Evolutionary conservation across 306 rosid genomes (phyloP), one percentile per base, ranked within the genome.

Genomic region (Fragaria vesca): DNA sequence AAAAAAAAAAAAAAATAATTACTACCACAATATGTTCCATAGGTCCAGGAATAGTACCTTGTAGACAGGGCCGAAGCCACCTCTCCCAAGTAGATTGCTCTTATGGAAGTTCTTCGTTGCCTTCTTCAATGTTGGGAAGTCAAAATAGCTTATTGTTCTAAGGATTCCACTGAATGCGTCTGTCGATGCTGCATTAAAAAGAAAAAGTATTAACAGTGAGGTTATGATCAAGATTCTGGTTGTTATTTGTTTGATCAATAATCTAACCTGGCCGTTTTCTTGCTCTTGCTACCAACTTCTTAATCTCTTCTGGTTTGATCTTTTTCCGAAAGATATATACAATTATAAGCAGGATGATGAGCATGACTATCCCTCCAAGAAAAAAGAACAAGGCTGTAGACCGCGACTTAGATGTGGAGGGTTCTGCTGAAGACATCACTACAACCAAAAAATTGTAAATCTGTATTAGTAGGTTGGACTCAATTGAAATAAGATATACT

Each of bases 51-150:
- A 55, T 74, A 75, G 80, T 88, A 94, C 98, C 98, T 79, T 87
- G 85, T 89, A 92, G 71, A 94, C 97, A 71, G 96, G 97, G 20
- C 98, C 98, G 81, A 94, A 94, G 85, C 98, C 98, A 81, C 98
- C 98, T 81, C 83, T 89, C 81, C 98, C 98, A 47, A 94, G 96
- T 77, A 92, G 87, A 86, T 90, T 83, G 66, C n/a, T 13, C 1
- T 79, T 85, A 66, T 90, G 83, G 69, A 94, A 94, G 75, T 88
- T 89, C 82, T 76, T 87, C 77, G 97, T 92, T 72, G 97, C 98
- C 81, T 74, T 94, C 78, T 86, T 90, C 81, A 94, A 72, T 74
- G 97, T 83, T 40, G 70, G 75, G 68, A 81, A 86, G 65, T 90
- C 92, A 58, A 94, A 92, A 66, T 84, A 76, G 71, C 80, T 81